Base-by-base conservation (phyloP, 2,329 filamentous ascomycete genomes). In the Alternaria tenuissima region DNA sequence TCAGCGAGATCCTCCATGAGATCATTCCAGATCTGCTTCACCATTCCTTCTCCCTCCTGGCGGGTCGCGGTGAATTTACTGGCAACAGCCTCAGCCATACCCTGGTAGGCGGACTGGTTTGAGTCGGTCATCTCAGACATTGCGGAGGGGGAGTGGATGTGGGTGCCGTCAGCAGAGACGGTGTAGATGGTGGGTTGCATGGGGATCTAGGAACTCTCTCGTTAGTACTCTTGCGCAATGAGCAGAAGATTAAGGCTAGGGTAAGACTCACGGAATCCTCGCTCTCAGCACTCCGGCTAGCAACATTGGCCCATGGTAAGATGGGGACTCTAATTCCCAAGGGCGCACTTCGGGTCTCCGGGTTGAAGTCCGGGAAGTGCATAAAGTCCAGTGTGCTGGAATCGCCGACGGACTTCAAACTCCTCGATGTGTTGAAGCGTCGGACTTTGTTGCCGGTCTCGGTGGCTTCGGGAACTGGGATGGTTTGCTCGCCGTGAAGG, bases 341-440 rank as follows among this genome's bases (percentile, higher is more conserved):
- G 5, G 80, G 72, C 28, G 74, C 71, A 46, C 74, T 64, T 14
- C 76, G 59, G 14, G 73, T 66, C 51, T 84, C 80, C 32, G 82
- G 76, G 52, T 83, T 79, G 66, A 83, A 80, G 56, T 81, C 80
- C 36, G 87, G 87, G 66, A 89, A 80, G 79, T 84, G 88, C 68
- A 84, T 83, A 70, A 89, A 88, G 79, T 89, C 87, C 61, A 89
- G 86, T 42, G 87, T 87, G 41, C 86, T 88, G 60, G 77, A 79
- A 78, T 89, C 87, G 55, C 84, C 82, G 63, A 85, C 81, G 28
- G 85, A 78, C 73, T 88, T 88, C 54, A 83, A 78, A 61, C 82
- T 76, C 62, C 85, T 85, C 63, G 83, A 86, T 62, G 87, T 88
- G 79, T 89, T 89, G 83, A 89, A 88, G 71, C 85, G 82, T 57